These are phyloP conservation scores for Colletotrichum ledebouriae DNA, from an alignment of 2,329 filamentous ascomycete species.

Conservation along the genomic window DNA sequence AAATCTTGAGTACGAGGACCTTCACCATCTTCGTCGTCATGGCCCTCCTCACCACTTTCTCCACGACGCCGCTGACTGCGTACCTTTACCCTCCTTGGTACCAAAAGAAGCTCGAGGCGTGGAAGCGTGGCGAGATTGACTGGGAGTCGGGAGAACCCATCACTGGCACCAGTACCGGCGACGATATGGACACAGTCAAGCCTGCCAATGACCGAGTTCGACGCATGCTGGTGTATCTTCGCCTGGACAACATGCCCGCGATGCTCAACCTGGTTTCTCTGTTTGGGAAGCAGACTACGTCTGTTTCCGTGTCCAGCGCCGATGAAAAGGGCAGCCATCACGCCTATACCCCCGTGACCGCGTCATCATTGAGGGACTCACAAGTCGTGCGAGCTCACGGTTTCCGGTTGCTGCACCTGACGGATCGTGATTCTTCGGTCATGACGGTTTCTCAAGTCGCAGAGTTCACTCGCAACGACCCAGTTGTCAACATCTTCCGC, in stretches of 20 bases:
- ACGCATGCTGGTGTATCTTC: constrained; percentile 83
- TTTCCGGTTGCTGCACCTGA: constrained; percentile 87
- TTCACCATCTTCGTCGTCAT: constrained; percentile 97
- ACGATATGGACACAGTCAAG: constrained; percentile 62
- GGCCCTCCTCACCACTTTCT: constrained; percentile 88
- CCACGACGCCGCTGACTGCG: constrained; percentile 82
- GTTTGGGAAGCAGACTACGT: constrained; percentile 65
- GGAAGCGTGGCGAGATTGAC: constrained; percentile 88
- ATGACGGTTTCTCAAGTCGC: constrained; percentile 92
- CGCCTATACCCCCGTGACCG: not conserved
- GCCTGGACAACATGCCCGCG: constrained; percentile 85
- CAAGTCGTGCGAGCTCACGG: constrained; percentile 80
- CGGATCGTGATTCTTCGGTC: constrained; percentile 92
- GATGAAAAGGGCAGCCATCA: constrained; percentile 13
- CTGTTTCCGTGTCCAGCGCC: constrained; percentile 43
- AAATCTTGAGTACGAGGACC: constrained; percentile 82
- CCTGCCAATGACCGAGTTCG: constrained; percentile 64
- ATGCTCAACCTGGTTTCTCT: constrained; percentile 87
- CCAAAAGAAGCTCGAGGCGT: constrained; percentile 64
- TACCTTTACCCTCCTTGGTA: constrained; percentile 79
- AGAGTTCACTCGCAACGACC: constrained; percentile 79
- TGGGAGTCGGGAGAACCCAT: constrained; percentile 71
- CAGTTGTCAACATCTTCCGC: constrained; percentile 91
- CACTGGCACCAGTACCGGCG: constrained; percentile 44
- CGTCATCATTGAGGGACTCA: constrained; percentile 4